Conservation (phyloP, 2,329 filamentous ascomycete species). For the Rutstroemia sp. region DNA sequence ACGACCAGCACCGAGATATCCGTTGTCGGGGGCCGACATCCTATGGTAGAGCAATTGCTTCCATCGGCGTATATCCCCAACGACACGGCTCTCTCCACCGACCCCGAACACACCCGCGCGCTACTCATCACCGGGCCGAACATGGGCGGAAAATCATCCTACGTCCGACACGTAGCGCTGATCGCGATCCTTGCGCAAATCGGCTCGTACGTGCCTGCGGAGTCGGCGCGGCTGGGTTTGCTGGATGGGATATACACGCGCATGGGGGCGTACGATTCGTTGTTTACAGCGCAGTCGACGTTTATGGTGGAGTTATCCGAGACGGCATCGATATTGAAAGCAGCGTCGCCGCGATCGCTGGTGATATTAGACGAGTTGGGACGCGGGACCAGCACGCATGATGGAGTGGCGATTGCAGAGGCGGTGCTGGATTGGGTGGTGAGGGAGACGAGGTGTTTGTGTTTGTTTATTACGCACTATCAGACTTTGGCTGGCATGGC, state of each 20-base stretch:
- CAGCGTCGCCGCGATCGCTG: slow-evolving; percentile 75
- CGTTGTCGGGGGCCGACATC: slow-evolving; percentile 73
- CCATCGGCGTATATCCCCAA: slow-evolving; percentile 89
- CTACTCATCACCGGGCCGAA: slow-evolving; percentile 87
- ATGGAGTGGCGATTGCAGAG: slow-evolving; percentile 92
- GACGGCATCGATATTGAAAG: slow-evolving; percentile 82
- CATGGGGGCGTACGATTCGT: slow-evolving; percentile 92
- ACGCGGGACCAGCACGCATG: slow-evolving; percentile 87
- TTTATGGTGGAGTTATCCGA: slow-evolving; percentile 98
- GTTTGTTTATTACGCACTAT: slow-evolving; percentile 97
- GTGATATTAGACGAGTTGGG: slow-evolving; percentile 94
- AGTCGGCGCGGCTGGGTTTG: slow-evolving; percentile 65
- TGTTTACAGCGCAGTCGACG: slow-evolving; percentile 88
- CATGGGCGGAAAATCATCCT: slow-evolving; percentile 98
- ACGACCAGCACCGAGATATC: slow-evolving; percentile 57
- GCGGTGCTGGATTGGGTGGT: slow-evolving; percentile 84
- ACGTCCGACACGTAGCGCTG: slow-evolving; percentile 85
- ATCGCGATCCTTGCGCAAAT: slow-evolving; percentile 92
- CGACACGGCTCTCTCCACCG: slow-evolving; percentile 63
- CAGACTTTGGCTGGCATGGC: slow-evolving; percentile 71
- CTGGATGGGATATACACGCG: slow-evolving; percentile 90
- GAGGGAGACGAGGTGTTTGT: slow-evolving; percentile 65
- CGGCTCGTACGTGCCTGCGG: slow-evolving; percentile 86
- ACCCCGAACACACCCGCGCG: slow-evolving; percentile 48
- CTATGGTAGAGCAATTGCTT: slow-evolving; percentile 89